These are phyloP conservation scores for Westerdykella sp. DNA, from an alignment of 2,329 filamentous ascomycete genomes.

Conservation along the genomic window DNA sequence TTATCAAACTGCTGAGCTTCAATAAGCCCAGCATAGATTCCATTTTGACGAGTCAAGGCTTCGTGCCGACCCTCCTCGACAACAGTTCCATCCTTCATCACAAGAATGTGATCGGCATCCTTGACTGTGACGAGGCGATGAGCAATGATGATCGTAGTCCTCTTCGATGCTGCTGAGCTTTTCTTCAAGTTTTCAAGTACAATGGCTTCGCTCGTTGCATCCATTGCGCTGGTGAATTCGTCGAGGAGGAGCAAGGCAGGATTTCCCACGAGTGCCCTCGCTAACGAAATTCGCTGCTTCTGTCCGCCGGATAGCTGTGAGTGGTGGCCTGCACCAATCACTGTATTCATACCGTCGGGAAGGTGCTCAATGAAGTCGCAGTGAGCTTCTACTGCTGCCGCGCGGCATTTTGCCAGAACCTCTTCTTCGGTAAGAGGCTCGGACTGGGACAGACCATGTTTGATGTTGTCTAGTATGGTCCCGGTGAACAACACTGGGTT, in stretches of 20 bases:
- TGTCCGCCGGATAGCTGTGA: constrained; percentile 35
- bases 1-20: constrained; percentile 33
- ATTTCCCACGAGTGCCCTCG: constrained; percentile 29
- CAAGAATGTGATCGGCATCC: constrained; percentile 34
- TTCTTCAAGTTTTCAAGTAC: constrained; percentile 28
- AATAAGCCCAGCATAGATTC: constrained; percentile 29
- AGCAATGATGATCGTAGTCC: constrained; percentile 35
- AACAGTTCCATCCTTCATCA: constrained; percentile 30
- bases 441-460: constrained; percentile 20
- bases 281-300: constrained; percentile 36
- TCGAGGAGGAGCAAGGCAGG: constrained; percentile 32
- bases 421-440: constrained; percentile 27
- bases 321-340: constrained; percentile 28
- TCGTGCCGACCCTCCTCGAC: constrained; percentile 31
- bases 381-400: constrained; percentile 53
- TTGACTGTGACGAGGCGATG: constrained; percentile 34
- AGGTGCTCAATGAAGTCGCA: constrained; percentile 33
- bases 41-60: constrained; percentile 19
- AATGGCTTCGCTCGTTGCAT: constrained; percentile 27
- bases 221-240: constrained; percentile 35
- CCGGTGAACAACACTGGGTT: constrained; percentile 30
- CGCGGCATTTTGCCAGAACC: constrained; percentile 41
- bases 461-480: constrained; percentile 34
- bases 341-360: constrained; percentile 30
- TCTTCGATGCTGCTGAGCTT: constrained; percentile 19